Evolutionary conservation across 345 rosid species (phyloP).

Genomic region (Hevea brasiliensis): DNA sequence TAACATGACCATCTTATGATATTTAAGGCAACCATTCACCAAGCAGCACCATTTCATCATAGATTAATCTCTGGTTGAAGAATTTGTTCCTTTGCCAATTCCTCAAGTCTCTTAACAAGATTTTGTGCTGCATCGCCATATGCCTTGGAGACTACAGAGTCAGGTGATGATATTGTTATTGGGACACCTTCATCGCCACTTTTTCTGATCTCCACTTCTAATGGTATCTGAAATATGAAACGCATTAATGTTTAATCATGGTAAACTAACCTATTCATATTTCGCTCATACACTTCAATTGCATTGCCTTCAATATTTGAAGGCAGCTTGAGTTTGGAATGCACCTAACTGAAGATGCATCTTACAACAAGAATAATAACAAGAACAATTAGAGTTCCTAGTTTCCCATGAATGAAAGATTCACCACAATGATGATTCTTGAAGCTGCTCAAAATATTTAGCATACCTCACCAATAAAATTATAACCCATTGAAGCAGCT

Average conservation of each 20-base stretch:
- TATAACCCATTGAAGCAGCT: conserved; percentile 70
- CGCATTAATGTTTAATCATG: neutral
- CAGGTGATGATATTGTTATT: conserved; percentile 65
- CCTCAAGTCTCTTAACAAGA: conserved; percentile 55
- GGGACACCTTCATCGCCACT: conserved; percentile 80
- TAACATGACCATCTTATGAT: neutral
- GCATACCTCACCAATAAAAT: conserved; percentile 76
- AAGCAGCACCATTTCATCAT: conserved; percentile 19
- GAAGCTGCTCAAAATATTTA: conserved; percentile 2
- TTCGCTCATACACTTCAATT: neutral
- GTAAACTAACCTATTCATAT: neutral
- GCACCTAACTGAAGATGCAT: neutral
- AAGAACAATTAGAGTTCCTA: neutral
- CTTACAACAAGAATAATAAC: neutral
- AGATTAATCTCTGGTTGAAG: conserved; percentile 30
- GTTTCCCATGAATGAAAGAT: conserved; percentile 1
- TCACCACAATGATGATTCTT: neutral
- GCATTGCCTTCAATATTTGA: neutral
- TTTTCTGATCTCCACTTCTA: conserved; percentile 69
- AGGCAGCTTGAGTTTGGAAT: neutral
- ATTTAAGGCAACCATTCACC: neutral
- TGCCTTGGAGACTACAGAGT: conserved; percentile 64
- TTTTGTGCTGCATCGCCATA: conserved; percentile 60
- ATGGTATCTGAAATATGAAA: conserved; percentile 58
- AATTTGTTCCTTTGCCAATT: conserved; percentile 41